Conservation (phyloP, 768 basidiomycete species). For the Hysterangium stoloniferum region DNA sequence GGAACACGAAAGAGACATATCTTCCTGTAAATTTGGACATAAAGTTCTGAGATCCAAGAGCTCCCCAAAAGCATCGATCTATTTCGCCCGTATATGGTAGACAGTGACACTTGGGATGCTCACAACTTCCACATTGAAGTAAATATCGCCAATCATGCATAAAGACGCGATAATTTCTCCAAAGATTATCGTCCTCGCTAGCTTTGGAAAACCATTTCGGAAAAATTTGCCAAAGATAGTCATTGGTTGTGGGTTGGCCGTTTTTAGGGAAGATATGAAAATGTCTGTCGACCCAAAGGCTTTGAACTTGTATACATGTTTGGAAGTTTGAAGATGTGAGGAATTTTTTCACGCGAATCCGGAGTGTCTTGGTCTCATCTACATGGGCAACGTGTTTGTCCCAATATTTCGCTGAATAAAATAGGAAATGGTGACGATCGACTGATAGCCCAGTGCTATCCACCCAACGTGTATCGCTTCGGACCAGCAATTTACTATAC, state of each 20-base stretch:
- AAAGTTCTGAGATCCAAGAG: constrained; percentile 22
- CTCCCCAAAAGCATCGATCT: constrained; percentile 25
- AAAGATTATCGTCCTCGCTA: constrained; percentile 9
- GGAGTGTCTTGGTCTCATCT: background rate
- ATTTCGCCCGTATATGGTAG: constrained; percentile 19
- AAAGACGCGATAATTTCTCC: constrained; percentile 20
- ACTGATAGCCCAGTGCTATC: constrained; percentile 19
- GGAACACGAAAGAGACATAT: background rate
- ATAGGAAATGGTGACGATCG: constrained; percentile 21
- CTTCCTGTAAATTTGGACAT: constrained; percentile 15
- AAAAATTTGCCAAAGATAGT: constrained; percentile 15
- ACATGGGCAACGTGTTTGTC: constrained; percentile 24
- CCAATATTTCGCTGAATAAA: constrained; percentile 28
- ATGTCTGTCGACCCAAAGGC: constrained; percentile 23
- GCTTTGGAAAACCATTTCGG: constrained; percentile 22
- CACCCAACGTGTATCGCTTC: constrained; percentile 17
- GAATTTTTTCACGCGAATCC: constrained; percentile 17
- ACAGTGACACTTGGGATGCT: constrained; percentile 7
- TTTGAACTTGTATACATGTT: constrained; percentile 26
- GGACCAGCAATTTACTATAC: constrained; percentile 17
- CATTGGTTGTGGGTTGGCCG: background rate
- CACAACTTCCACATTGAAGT: constrained; percentile 15
- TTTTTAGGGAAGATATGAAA: constrained; percentile 19
- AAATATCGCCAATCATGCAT: constrained; percentile 22
- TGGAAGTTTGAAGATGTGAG: constrained; percentile 24